Conservation (phyloP, 441 rosid genomes). For the Eutrema salsugineum region DNA sequence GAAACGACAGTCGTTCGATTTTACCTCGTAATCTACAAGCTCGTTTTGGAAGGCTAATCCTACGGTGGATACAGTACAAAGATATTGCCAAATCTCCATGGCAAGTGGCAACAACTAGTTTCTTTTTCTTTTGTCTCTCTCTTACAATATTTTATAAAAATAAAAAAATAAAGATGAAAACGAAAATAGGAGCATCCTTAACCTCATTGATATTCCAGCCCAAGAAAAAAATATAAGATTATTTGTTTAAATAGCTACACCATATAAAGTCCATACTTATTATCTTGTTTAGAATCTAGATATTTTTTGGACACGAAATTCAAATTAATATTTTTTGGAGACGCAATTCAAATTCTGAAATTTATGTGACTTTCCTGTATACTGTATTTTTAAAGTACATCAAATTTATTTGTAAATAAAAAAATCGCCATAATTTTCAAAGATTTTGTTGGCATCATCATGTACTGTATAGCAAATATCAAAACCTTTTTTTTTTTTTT, state of each 20-base stretch:
- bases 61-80: neutral
- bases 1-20: neutral
- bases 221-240: neutral
- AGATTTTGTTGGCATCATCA: neutral
- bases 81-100: conserved; percentile 29
- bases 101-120: conserved; percentile 19
- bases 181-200: neutral
- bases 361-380: neutral
- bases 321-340: conserved; percentile 9
- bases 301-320: conserved; percentile 6
- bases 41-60: conserved; percentile 22
- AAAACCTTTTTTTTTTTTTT: too few species aligned
- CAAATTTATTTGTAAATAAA: neutral
- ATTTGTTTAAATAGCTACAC: neutral
- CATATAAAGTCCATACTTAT: conserved; percentile 3
- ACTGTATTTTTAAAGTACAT: neutral
- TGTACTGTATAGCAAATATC: conserved; percentile 3
- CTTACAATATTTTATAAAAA: neutral
- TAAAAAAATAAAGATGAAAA: neutral
- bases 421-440: neutral
- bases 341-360: conserved; percentile 1
- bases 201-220: neutral
- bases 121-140: conserved; percentile 8
- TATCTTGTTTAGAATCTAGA: neutral
- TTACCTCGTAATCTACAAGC: conserved; percentile 24